These are phyloP conservation scores for Mycena pura DNA, from an alignment of 768 basidiomycete genomes.

Conservation along the genomic window DNA sequence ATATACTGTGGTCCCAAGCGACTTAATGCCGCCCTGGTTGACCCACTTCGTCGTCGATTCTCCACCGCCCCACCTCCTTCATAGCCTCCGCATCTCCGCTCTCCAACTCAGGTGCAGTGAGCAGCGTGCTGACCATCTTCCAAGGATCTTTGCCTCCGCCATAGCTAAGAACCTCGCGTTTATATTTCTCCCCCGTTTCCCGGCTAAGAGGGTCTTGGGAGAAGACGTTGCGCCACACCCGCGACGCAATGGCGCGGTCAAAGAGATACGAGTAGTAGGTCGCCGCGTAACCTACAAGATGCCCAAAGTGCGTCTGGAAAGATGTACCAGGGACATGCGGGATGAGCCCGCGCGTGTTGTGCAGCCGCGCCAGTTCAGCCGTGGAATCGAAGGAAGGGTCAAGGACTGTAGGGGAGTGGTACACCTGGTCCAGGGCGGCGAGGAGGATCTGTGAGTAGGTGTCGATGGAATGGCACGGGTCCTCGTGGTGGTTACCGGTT, in stretches of 20 bases:
- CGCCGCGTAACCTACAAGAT: constrained; percentile 95
- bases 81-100: constrained; percentile 83
- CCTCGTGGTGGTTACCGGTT: constrained; percentile 70
- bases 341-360: constrained; percentile 76
- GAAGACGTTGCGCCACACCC: constrained; percentile 87
- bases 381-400: constrained; percentile 77
- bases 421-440: constrained; percentile 86
- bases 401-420: constrained; percentile 76
- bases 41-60: constrained; percentile 75
- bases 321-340: constrained; percentile 86
- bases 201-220: constrained; percentile 69
- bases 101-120: constrained; percentile 69
- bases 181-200: constrained; percentile 82
- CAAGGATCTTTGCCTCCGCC: constrained; percentile 96
- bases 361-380: constrained; percentile 60
- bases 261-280: constrained; percentile 99
- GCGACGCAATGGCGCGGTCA: constrained; percentile 92
- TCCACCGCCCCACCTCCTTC: constrained; percentile 90
- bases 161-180: constrained; percentile 71
- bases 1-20: too few relatives aligned
- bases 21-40: constrained; percentile 64
- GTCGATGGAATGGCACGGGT: constrained; percentile 85
- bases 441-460: constrained; percentile 91
- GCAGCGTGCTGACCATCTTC: constrained; percentile 82
- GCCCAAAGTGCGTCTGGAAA: constrained; percentile 96